Evolutionary conservation across 2,329 filamentous ascomycete species (phyloP).

Genomic region (Leptographium procerum): DNA sequence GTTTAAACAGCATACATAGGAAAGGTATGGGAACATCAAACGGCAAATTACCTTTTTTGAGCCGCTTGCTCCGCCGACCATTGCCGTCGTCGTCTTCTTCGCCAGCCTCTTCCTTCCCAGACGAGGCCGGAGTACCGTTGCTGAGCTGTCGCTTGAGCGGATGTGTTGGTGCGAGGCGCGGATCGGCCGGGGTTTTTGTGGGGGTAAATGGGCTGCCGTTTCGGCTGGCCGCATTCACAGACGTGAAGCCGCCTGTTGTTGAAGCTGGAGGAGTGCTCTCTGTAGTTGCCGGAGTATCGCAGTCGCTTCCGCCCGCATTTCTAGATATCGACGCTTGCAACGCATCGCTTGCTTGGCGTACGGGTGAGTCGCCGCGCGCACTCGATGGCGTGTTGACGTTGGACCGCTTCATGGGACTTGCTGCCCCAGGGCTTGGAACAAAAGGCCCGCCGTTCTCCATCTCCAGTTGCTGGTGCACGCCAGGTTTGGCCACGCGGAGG

Average conservation of each 20-base stretch:
- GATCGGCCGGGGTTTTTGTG: constrained; percentile 53
- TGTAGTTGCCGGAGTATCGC: constrained; percentile 30
- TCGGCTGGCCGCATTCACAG: constrained; percentile 57
- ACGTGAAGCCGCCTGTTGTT: constrained; percentile 52
- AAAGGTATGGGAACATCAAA: constrained; percentile 5
- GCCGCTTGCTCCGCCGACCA: constrained; percentile 78
- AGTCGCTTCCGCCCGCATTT: constrained; percentile 28
- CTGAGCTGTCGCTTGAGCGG: constrained; percentile 70
- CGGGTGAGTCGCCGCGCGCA: constrained; percentile 54
- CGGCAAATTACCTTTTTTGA: constrained; percentile 61
- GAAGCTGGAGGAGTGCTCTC: constrained; percentile 37
- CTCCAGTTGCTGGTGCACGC: constrained; percentile 92
- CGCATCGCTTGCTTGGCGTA: constrained; percentile 42
- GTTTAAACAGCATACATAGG: neutral
- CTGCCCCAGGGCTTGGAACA: constrained; percentile 60
- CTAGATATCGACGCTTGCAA: constrained; percentile 38
- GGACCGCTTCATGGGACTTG: constrained; percentile 58
- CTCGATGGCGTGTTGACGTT: constrained; percentile 47
- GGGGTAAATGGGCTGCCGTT: constrained; percentile 52
- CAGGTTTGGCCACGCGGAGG: constrained; percentile 77
- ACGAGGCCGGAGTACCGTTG: constrained; percentile 38
- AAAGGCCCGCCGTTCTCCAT: constrained; percentile 85
- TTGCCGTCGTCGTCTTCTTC: constrained; percentile 53
- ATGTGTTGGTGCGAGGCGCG: constrained; percentile 44
- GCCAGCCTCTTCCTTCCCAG: constrained; percentile 33